Conservation (phyloP, 352 stramenopile genomes). For the Pythium monospermum region DNA sequence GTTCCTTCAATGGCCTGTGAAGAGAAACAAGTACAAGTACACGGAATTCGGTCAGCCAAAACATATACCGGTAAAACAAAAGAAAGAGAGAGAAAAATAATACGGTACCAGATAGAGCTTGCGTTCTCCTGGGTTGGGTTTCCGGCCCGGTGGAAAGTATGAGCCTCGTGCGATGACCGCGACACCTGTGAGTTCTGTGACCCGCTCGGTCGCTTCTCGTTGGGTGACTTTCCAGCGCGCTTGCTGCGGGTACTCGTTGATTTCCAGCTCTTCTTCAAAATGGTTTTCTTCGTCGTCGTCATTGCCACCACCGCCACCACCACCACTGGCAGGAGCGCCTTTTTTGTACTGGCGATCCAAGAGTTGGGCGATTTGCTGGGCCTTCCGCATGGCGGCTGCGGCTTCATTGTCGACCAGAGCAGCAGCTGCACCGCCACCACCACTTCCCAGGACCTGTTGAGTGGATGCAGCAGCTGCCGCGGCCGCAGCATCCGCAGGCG, state of each 20-base stretch:
- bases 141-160: slow-evolving; percentile 81
- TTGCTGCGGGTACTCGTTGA: slow-evolving; percentile 94
- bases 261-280: slow-evolving; percentile 89
- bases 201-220: slow-evolving; percentile 80
- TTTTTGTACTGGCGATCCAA: slow-evolving; percentile 76
- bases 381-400: slow-evolving; percentile 72
- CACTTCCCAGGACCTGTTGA: too few species aligned
- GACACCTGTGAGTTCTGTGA: slow-evolving; percentile 85
- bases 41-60: too few species aligned
- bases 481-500: slow-evolving; percentile 6
- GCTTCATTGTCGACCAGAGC: slow-evolving; percentile 42
- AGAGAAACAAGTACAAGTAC: slow-evolving; percentile 3
- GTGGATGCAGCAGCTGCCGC: background rate
- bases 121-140: slow-evolving; percentile 76
- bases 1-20: slow-evolving; percentile 73
- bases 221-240: slow-evolving; percentile 86
- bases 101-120: slow-evolving; percentile 83
- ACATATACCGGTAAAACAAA: too few species aligned
- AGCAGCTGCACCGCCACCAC: slow-evolving; percentile 5
- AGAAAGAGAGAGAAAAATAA: background rate
- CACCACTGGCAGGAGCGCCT: too few species aligned
- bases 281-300: slow-evolving; percentile 55
- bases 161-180: slow-evolving; percentile 88
- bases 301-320: slow-evolving; percentile 21
- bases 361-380: slow-evolving; percentile 82